Evolutionary conservation across 768 basidiomycete species (phyloP), one percentile per base, ranked within the genome.

Genomic region (Lentinula edodes): DNA sequence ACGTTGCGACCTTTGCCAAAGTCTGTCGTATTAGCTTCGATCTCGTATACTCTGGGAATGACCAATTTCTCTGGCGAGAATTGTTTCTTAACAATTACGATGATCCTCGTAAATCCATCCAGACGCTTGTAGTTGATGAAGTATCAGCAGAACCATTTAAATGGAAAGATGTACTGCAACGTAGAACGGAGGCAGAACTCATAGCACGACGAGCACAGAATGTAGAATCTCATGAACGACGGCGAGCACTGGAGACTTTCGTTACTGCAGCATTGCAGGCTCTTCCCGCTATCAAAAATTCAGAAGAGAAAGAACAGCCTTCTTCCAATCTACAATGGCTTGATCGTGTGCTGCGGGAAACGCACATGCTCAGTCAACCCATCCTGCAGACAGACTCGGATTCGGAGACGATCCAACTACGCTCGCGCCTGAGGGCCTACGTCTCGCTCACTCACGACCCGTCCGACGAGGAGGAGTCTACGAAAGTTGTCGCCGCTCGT

Each of bases 21-120:
- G 83, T 85, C 51, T 88, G 83, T 67, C 75, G 75, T 20, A 66
- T 72, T 7, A 80, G 84, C 15, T 74, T 74, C 65, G 66, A 68
- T 43, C 71, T 89, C 51, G 78, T 89, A 48, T 82, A 85, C 66
- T 69, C 74, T 20, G 62, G 75, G 35, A 62, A 73, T 34, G 85
- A 88, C 72, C 80, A 81, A 52, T 82, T 83, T 67, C 78, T 92
- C 43, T 92, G 89, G 89, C 83, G 85, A 58, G 75, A 81, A 57
- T 75, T 90, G 56, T 90, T 87, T 71, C 80, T 88, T 42, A 60
- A 72, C 52, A 78, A 81, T 6, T 90, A 89, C 70, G 90, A 91
- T 68, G 83, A 88, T 66, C 87, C 87, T n/a, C 76, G 83, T 15
- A 61, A 69, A 45, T 67, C 73, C n/a, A 38, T 61, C 54, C 62